Evolutionary conservation across 176 grass and related monocot genomes (phyloP).

Genomic region (Hsuehochloa calcarea): DNA sequence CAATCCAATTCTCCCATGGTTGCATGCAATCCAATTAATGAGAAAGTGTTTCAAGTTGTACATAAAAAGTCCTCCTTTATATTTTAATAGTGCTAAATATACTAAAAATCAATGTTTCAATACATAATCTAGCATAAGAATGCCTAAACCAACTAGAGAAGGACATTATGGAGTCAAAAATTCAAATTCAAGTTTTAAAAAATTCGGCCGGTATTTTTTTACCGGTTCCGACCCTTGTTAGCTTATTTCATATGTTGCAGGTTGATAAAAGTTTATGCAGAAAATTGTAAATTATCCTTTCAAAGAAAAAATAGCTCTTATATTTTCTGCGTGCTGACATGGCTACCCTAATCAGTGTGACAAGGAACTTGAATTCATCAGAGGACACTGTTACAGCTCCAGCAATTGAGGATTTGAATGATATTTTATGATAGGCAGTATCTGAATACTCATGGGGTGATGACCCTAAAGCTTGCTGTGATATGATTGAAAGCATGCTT

Average conservation of each 20-base stretch:
- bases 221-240: too few relatives aligned
- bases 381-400: conserved; percentile 10
- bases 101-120: too few relatives aligned
- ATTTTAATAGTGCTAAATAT: too few relatives aligned
- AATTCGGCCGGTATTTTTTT: too few relatives aligned
- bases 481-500: conserved; percentile 77
- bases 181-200: too few relatives aligned
- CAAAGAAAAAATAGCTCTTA: background rate
- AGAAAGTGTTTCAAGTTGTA: too few relatives aligned
- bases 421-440: conserved; percentile 65
- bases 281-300: background rate
- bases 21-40: too few relatives aligned
- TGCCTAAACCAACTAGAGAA: too few relatives aligned
- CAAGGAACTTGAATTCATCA: conserved; percentile 47
- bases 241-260: background rate
- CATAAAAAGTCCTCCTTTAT: too few relatives aligned
- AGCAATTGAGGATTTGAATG: conserved; percentile 44
- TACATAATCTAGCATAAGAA: too few relatives aligned
- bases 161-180: too few relatives aligned
- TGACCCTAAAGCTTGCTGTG: conserved; percentile 70
- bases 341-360: conserved; percentile 42
- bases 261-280: background rate
- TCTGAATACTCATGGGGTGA: conserved; percentile 51
- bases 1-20: too few relatives aligned
- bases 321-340: conserved; percentile 17